Evolutionary conservation across 2,329 filamentous ascomycete genomes (phyloP).

Genomic region (Ophiostoma quercus): DNA sequence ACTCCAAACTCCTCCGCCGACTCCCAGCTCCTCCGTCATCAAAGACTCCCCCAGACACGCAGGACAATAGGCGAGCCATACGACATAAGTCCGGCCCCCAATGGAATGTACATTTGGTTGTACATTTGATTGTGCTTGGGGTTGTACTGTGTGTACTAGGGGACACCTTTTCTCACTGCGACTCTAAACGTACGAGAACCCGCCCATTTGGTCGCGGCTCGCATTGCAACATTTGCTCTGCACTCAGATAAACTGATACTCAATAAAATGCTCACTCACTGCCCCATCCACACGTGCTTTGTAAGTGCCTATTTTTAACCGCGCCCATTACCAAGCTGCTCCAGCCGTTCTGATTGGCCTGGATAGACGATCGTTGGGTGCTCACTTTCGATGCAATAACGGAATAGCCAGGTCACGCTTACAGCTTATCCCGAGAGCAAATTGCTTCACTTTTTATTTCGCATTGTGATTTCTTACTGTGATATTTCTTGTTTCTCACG

Average conservation of each 20-base stretch:
- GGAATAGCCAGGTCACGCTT: not conserved
- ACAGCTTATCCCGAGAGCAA: not conserved
- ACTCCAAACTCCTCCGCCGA: not conserved
- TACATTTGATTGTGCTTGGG: no score
- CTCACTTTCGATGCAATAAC: not conserved
- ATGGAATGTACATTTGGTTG: not conserved
- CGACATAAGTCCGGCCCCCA: constrained; percentile 2
- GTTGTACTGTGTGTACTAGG: no score
- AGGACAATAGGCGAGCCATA: not conserved
- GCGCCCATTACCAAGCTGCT: constrained; percentile 25
- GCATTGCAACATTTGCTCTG: not conserved
- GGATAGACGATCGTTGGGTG: not conserved
- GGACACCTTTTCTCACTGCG: not conserved
- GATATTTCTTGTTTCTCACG: no score
- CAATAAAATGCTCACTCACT: not conserved
- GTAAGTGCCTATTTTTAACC: constrained; percentile 27
- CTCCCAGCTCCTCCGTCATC: no score
- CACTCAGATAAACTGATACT: not conserved
- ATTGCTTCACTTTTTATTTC: no score
- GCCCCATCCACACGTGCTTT: constrained; percentile 24
- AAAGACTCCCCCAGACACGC: not conserved
- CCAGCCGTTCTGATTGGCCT: constrained; percentile 21
- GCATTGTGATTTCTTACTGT: no score
- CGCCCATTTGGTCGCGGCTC: constrained; percentile 16
- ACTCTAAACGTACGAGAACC: constrained; percentile 4